Evolutionary conservation across 2,329 filamentous ascomycete species (phyloP).

Genomic region (Talaromyces sp.): DNA sequence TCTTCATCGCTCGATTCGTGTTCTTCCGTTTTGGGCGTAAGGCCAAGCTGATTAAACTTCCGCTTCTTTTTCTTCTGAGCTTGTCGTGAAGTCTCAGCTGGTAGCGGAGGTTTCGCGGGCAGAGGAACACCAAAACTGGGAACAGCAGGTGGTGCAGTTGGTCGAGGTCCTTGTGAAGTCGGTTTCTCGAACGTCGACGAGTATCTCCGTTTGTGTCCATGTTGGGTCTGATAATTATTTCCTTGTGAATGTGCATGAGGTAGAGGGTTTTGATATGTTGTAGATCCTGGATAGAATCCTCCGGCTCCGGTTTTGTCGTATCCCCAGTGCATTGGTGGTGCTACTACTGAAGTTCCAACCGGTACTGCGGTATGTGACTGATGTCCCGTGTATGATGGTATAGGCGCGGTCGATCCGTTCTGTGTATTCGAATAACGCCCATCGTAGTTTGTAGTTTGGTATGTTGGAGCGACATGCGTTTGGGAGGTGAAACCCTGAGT

Average conservation of each 20-base stretch:
- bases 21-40: slow-evolving; percentile 46
- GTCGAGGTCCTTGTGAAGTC: slow-evolving; percentile 28
- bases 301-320: slow-evolving; percentile 52
- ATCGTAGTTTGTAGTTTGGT: slow-evolving; percentile 5
- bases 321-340: slow-evolving; percentile 54
- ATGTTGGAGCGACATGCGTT: neutral
- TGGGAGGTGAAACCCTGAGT: slow-evolving; percentile 25
- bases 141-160: slow-evolving; percentile 42
- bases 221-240: slow-evolving; percentile 23
- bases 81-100: slow-evolving; percentile 34
- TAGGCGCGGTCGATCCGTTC: neutral
- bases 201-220: slow-evolving; percentile 37
- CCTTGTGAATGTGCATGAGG: slow-evolving; percentile 24
- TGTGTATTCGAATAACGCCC: neutral
- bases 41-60: slow-evolving; percentile 47
- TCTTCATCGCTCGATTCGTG: slow-evolving; percentile 47
- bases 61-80: slow-evolving; percentile 40
- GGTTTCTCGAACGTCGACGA: slow-evolving; percentile 37
- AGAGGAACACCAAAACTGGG: slow-evolving; percentile 45
- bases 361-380: slow-evolving; percentile 2
- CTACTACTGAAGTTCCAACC: slow-evolving; percentile 43
- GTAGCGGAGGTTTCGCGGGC: slow-evolving; percentile 41
- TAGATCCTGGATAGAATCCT: slow-evolving; percentile 43
- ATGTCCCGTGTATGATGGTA: neutral
- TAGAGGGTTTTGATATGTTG: slow-evolving; percentile 23